Conservation (phyloP, 2,329 filamentous ascomycete species). For the Colletotrichum tropicale region DNA sequence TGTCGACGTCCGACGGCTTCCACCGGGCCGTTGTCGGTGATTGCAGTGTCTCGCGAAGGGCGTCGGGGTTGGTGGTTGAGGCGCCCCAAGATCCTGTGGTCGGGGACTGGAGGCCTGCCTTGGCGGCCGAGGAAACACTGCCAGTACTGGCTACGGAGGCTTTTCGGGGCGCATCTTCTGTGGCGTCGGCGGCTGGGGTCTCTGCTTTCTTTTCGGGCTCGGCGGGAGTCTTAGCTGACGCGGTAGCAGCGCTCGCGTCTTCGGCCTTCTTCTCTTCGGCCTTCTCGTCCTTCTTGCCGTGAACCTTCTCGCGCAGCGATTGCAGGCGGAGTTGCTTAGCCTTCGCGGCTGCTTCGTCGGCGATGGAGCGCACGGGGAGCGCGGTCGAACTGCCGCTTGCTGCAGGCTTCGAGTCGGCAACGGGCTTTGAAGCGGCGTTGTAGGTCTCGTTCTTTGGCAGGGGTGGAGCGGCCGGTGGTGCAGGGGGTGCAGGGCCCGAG, state of each 20-base stretch:
- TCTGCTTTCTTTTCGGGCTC: constrained; percentile 10
- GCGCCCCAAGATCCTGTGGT: constrained; percentile 47
- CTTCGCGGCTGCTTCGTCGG: constrained; percentile 69
- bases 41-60: constrained; percentile 40
- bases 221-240: neutral
- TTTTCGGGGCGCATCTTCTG: constrained; percentile 8
- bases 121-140: neutral
- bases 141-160: neutral
- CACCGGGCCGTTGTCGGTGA: constrained; percentile 46
- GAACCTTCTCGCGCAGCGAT: constrained; percentile 57
- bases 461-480: constrained; percentile 34
- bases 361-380: constrained; percentile 57
- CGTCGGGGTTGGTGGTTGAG: constrained; percentile 21
- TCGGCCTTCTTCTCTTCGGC: constrained; percentile 22
- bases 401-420: constrained; percentile 24
- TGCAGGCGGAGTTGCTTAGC: constrained; percentile 65
- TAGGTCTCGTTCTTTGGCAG: constrained; percentile 23
- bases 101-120: constrained; percentile 47
- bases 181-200: neutral
- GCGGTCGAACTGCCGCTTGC: constrained; percentile 30
- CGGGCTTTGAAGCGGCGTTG: constrained; percentile 18
- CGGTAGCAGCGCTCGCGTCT: neutral
- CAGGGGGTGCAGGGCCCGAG: constrained; percentile 25
- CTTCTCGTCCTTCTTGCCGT: constrained; percentile 45
- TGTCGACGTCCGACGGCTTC: constrained; percentile 34